Evolutionary conservation across 2,329 filamentous ascomycete genomes (phyloP).

Genomic region (Beauveria pseudobassiana): DNA sequence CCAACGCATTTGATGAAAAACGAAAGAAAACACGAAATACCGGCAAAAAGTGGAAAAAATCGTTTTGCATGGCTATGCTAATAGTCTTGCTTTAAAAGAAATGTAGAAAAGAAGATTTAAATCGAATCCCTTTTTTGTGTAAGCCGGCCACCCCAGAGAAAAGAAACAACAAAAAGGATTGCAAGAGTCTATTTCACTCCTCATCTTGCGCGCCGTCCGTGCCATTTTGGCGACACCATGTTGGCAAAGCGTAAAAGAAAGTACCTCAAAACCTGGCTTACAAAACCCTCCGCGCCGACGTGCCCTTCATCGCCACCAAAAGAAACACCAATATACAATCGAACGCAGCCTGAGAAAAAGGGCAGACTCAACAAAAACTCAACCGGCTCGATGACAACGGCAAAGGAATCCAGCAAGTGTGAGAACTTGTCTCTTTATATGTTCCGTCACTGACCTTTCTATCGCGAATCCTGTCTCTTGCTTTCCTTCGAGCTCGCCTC

Average conservation of each 20-base stretch:
- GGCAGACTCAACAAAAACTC: background rate
- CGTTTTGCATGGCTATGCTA: conserved; percentile 2
- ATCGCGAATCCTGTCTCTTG: background rate
- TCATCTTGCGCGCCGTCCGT: background rate
- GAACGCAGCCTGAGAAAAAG: background rate
- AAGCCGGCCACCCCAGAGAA: background rate
- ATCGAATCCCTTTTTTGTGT: background rate
- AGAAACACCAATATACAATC: background rate
- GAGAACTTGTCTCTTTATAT: background rate
- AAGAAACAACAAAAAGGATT: background rate
- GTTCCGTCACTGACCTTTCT: background rate
- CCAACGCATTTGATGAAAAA: background rate
- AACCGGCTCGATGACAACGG: background rate
- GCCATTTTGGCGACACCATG: background rate
- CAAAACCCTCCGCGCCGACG: background rate
- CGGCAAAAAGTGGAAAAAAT: background rate
- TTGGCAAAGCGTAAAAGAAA: background rate
- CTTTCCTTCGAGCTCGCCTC: background rate
- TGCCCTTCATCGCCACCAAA: background rate
- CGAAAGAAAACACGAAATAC: background rate
- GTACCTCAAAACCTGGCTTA: background rate
- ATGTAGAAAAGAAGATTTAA: background rate
- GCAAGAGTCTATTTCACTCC: background rate
- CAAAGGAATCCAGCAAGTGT: background rate
- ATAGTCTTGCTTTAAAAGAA: background rate